These are phyloP conservation scores for Groenewaldozyma tartarivorans DNA, from an alignment of 805 yeast species.

Conservation along the genomic window DNA sequence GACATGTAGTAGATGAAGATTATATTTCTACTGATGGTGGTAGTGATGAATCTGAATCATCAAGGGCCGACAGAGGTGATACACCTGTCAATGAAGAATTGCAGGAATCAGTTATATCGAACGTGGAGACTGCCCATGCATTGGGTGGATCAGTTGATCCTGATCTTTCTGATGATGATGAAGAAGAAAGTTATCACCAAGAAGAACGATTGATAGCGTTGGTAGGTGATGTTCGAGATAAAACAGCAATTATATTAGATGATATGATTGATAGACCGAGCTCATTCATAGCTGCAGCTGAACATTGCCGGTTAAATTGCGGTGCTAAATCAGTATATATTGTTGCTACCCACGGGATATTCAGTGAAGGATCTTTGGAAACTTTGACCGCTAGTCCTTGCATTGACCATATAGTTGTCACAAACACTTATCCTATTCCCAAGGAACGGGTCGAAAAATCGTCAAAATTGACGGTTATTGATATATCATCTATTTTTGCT, in stretches of 20 bases:
- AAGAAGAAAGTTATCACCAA: constrained; percentile 65
- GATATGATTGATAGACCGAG: constrained; percentile 96
- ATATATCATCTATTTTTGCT: constrained; percentile 90
- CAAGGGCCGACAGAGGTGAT: constrained; percentile 1
- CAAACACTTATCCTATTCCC: constrained; percentile 90
- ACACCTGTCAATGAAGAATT: constrained; percentile 5
- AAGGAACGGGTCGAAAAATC: constrained; percentile 47
- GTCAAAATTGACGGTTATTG: constrained; percentile 74
- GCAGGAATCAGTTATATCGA: constrained; percentile 10
- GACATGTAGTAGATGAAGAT: constrained; percentile 92
- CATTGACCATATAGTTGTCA: constrained; percentile 86
- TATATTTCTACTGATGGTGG: constrained; percentile 34
- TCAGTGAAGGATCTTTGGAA: constrained; percentile 79
- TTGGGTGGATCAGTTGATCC: constrained; percentile 78
- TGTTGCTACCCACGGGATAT: constrained; percentile 93
- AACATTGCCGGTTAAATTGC: constrained; percentile 89
- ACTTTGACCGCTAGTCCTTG: constrained; percentile 66
- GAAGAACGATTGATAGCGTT: constrained; percentile 84
- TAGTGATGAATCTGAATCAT: constrained; percentile 25
- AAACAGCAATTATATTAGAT: constrained; percentile 88
- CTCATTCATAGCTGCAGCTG: constrained; percentile 95
- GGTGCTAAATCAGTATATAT: constrained; percentile 89
- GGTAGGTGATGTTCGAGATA: constrained; percentile 90
- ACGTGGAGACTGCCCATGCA: constrained; percentile 37
- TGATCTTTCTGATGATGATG: constrained; percentile 65